These are phyloP conservation scores for Penicillium cosmopolitanum DNA, from an alignment of 495 filamentous ascomycete genomes.

Conservation along the genomic window DNA sequence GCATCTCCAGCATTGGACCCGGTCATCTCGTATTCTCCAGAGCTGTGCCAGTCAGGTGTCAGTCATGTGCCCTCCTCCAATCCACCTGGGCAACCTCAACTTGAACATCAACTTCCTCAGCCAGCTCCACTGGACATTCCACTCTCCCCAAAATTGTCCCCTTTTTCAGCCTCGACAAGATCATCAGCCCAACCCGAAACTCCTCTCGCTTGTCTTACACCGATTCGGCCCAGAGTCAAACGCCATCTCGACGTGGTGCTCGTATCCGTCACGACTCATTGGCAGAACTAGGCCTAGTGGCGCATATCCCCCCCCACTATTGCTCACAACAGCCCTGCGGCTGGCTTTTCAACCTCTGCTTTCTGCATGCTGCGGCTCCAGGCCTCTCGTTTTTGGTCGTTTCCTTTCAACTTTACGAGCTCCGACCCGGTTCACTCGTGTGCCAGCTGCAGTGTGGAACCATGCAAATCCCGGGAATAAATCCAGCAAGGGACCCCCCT, in stretches of 20 bases:
- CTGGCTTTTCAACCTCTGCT: slow-evolving; percentile 24
- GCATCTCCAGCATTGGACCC: no score
- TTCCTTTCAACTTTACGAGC: no score
- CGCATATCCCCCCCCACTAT: slow-evolving; percentile 29
- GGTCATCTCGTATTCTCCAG: no score
- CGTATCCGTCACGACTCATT: slow-evolving; percentile 22
- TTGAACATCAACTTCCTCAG: no score
- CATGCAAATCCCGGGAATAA: no score
- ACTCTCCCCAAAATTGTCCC: no score
- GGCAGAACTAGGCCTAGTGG: slow-evolving; percentile 21
- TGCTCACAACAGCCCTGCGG: slow-evolving; percentile 20
- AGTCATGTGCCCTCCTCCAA: no score
- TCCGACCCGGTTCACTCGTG: not conserved
- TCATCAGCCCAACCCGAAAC: slow-evolving; percentile 14
- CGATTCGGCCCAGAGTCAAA: slow-evolving; percentile 13
- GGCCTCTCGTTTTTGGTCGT: not conserved
- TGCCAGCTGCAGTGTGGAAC: no score
- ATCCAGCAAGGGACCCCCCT: slow-evolving; percentile 11
- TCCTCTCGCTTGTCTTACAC: slow-evolving; percentile 32
- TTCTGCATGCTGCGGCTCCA: not conserved
- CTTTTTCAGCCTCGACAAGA: no score
- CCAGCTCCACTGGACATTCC: no score
- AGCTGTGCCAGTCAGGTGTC: no score
- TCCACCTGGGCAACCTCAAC: no score
- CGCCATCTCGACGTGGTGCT: slow-evolving; percentile 26